Percentiles rank a stretch among this genome's conserved stretches.
phyloP scores from a whole-genome alignment of 495 filamentous ascomycete species.

The Daldinia childiae region DNA sequence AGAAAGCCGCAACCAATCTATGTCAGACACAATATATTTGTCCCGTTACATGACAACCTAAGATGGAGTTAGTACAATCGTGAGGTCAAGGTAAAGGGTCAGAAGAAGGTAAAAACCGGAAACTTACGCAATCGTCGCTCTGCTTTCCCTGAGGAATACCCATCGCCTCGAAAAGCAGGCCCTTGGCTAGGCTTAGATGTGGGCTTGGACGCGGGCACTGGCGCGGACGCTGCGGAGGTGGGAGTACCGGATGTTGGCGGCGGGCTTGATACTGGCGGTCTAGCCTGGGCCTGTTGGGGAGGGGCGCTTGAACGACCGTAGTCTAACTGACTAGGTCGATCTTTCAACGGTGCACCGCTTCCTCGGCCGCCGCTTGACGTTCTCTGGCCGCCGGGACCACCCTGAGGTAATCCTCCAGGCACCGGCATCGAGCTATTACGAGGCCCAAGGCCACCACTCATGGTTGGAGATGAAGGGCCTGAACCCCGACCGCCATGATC shows the following conservation, averaged over 20 bases:
- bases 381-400: constrained; percentile 31
- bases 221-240: constrained; percentile 44
- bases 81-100: not conserved
- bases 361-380: constrained; percentile 27
- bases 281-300: constrained; percentile 38
- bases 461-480: constrained; percentile 30
- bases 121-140: constrained; percentile 90
- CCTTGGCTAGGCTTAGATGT: constrained; percentile 69
- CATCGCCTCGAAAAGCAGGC: constrained; percentile 96
- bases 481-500: constrained; percentile 26
- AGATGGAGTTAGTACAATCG: constrained; percentile 12
- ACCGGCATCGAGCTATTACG: constrained; percentile 48
- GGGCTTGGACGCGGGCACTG: constrained; percentile 55
- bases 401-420: constrained; percentile 39
- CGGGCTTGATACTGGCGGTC: constrained; percentile 49
- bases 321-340: constrained; percentile 30
- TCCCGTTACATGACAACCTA: constrained; percentile 40
- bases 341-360: constrained; percentile 31
- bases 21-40: constrained; percentile 12
- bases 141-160: constrained; percentile 83
- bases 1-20: constrained; percentile 34
- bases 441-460: constrained; percentile 42
- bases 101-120: not conserved
- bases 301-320: constrained; percentile 47
- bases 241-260: constrained; percentile 43